Evolutionary conservation across 768 basidiomycete genomes (phyloP).

Genomic region (Pleurotus pulmonarius): DNA sequence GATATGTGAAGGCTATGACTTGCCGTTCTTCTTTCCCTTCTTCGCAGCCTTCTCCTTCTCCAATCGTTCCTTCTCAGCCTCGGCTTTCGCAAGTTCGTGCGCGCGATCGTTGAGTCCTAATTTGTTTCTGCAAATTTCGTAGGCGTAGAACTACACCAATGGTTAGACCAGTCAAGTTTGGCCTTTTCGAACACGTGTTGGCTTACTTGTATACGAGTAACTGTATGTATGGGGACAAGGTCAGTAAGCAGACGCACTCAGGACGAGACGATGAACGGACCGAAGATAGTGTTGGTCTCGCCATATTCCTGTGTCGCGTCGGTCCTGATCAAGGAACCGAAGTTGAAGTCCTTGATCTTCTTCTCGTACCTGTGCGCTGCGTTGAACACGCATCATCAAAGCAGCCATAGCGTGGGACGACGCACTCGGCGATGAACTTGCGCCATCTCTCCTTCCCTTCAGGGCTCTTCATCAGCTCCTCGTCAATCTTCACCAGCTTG

Average conservation of each 20-base stretch:
- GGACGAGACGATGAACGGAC: slow-evolving; percentile 33
- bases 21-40: slow-evolving; percentile 6
- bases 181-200: slow-evolving; percentile 12
- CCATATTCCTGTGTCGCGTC: slow-evolving; percentile 79
- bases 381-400: background rate
- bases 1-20: background rate
- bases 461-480: slow-evolving; percentile 88
- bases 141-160: slow-evolving; percentile 79
- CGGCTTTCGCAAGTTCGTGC: slow-evolving; percentile 75
- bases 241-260: background rate
- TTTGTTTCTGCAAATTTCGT: slow-evolving; percentile 80
- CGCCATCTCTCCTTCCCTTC: slow-evolving; percentile 91
- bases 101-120: slow-evolving; percentile 86
- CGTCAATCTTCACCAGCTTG: slow-evolving; percentile 62
- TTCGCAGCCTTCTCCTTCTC: slow-evolving; percentile 47
- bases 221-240: slow-evolving; percentile 25
- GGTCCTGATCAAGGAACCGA: slow-evolving; percentile 89
- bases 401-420: slow-evolving; percentile 3
- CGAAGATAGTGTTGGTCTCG: slow-evolving; percentile 93
- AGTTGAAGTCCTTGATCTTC: slow-evolving; percentile 91
- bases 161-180: background rate
- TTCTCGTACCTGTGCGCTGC: slow-evolving; percentile 68
- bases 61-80: slow-evolving; percentile 60
- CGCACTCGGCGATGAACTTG: slow-evolving; percentile 73
- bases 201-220: slow-evolving; percentile 67